Conservation (phyloP, 768 basidiomycete genomes). For the Pleurotus pulmonarius region DNA sequence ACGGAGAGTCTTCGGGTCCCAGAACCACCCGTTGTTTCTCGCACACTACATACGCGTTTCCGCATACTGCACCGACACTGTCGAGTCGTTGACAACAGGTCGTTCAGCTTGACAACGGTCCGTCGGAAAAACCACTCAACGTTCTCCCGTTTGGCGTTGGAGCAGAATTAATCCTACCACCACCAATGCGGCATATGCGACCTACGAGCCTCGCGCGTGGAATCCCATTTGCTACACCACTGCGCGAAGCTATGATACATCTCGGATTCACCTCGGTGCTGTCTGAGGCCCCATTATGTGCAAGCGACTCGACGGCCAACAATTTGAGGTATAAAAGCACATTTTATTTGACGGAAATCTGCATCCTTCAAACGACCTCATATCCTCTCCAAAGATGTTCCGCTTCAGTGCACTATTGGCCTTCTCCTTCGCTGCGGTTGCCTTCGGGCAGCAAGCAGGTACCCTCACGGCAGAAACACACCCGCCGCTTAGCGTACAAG, state of each 20-base stretch:
- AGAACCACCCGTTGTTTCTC: neutral
- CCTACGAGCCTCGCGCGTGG: neutral
- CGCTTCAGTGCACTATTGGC: slow-evolving; percentile 13
- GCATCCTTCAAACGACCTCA: neutral
- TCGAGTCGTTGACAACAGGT: neutral
- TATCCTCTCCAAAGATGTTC: slow-evolving; percentile 17
- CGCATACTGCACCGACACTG: neutral
- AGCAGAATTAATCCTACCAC: neutral
- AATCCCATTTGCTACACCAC: slow-evolving; percentile 1
- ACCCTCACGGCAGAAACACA: slow-evolving; percentile 32
- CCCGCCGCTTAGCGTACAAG: slow-evolving; percentile 26
- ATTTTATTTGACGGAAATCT: neutral
- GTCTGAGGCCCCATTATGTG: neutral
- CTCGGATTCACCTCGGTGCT: slow-evolving; percentile 5
- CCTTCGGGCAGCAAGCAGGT: slow-evolving; percentile 33
- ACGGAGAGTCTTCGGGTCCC: neutral
- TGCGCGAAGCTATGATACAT: neutral
- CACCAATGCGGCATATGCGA: neutral
- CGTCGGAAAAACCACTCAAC: slow-evolving; percentile 1
- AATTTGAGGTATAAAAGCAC: neutral
- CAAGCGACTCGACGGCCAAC: neutral
- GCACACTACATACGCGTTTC: neutral
- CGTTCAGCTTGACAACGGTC: neutral
- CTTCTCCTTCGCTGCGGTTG: slow-evolving; percentile 24
- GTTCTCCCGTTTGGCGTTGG: neutral